Conservation (phyloP, 2,329 filamentous ascomycete genomes). For the Trichoderma guizhouense region DNA sequence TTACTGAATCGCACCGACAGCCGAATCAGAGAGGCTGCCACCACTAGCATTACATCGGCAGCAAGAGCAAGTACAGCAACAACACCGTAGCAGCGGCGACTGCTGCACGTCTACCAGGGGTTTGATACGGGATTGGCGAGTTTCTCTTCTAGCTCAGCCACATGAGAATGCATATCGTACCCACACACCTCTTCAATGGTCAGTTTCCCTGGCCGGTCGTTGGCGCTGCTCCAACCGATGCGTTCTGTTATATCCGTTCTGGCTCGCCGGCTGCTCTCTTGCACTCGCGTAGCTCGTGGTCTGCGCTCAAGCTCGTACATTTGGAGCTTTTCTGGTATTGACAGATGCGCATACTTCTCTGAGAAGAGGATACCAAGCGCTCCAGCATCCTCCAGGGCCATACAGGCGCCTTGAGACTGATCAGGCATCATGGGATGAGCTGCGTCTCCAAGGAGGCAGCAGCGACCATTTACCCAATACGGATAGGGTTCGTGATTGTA, state of each 20-base stretch:
- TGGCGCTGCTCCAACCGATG: slow-evolving; percentile 27
- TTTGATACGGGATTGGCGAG: neutral
- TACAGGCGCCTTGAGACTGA: slow-evolving; percentile 63
- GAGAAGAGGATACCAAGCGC: slow-evolving; percentile 57
- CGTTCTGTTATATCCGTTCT: slow-evolving; percentile 50
- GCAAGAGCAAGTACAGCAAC: neutral
- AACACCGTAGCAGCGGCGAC: neutral
- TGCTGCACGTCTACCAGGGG: neutral
- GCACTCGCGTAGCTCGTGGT: slow-evolving; percentile 48
- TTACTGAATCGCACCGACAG: neutral
- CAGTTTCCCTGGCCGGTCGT: slow-evolving; percentile 53
- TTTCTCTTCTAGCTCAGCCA: slow-evolving; percentile 20
- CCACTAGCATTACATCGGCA: neutral
- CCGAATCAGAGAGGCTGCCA: neutral
- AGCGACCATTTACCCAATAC: slow-evolving; percentile 45
- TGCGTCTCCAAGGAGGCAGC: slow-evolving; percentile 59
- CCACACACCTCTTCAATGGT: slow-evolving; percentile 63
- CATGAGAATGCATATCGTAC: slow-evolving; percentile 37
- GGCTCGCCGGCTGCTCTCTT: slow-evolving; percentile 49
- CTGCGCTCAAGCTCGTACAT: slow-evolving; percentile 48
- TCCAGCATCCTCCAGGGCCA: slow-evolving; percentile 63
- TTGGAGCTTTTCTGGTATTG: slow-evolving; percentile 42
- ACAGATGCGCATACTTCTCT: slow-evolving; percentile 34
- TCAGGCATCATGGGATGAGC: slow-evolving; percentile 66
- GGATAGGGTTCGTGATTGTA: slow-evolving; percentile 45